Conservation (phyloP, 2,329 filamentous ascomycete genomes). For the Fusarium duplospermum region DNA sequence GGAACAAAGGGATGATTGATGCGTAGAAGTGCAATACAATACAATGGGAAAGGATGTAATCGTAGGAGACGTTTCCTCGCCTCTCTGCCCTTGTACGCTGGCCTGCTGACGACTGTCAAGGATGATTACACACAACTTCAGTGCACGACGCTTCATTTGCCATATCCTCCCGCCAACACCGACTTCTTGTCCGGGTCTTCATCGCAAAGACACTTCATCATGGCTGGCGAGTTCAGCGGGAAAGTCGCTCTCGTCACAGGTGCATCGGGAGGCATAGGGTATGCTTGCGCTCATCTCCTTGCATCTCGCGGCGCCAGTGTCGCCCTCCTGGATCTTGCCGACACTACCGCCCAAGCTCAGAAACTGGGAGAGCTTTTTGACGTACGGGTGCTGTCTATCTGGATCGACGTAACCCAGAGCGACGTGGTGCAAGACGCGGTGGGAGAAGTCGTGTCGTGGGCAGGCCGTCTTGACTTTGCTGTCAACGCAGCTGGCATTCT, state of each 20-base stretch:
- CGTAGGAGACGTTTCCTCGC: background rate
- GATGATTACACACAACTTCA: background rate
- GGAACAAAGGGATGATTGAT: background rate
- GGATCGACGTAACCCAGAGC: background rate
- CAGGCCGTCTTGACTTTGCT: background rate
- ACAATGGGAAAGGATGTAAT: background rate
- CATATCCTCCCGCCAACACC: background rate
- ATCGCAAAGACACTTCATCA: background rate
- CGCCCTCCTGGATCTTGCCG: background rate
- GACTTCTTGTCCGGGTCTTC: background rate
- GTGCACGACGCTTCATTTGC: background rate
- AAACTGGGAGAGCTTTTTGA: background rate
- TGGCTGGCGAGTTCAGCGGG: background rate
- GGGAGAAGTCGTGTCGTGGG: background rate
- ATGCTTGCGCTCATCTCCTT: background rate
- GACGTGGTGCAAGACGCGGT: background rate
- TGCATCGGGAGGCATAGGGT: background rate
- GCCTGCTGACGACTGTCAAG: background rate
- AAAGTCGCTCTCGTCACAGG: background rate
- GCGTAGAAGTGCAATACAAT: background rate
- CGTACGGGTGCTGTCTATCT: background rate
- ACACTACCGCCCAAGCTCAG: background rate
- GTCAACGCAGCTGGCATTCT: background rate
- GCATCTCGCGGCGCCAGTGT: background rate
- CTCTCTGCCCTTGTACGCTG: background rate